Evolutionary conservation across 2,329 filamentous ascomycete genomes (phyloP).

Genomic region (Cladosporium oxysporum): DNA sequence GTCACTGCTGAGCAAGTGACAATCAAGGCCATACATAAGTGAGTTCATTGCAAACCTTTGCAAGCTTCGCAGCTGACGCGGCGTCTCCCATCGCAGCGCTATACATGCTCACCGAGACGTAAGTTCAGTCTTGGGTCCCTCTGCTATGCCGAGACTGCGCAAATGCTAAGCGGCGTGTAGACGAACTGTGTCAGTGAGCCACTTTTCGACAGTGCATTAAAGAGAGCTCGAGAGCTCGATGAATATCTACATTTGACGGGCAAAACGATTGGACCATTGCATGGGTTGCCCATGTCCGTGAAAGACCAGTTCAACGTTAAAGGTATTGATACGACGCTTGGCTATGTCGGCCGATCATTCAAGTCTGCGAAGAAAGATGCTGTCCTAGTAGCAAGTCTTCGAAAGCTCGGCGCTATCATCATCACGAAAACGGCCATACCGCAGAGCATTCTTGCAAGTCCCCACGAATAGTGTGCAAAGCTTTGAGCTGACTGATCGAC

Average conservation of each 20-base stretch:
- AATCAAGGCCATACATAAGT: neutral
- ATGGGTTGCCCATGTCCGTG: slow-evolving; percentile 46
- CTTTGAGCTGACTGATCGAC: slow-evolving; percentile 21
- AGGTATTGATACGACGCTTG: slow-evolving; percentile 53
- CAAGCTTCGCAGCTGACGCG: neutral
- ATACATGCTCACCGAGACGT: neutral
- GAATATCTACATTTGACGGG: slow-evolving; percentile 50
- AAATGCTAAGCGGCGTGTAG: neutral
- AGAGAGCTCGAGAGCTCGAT: slow-evolving; percentile 53
- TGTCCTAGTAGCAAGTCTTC: slow-evolving; percentile 52
- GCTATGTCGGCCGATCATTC: slow-evolving; percentile 54
- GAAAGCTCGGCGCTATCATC: slow-evolving; percentile 53
- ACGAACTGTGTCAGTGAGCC: slow-evolving; percentile 42
- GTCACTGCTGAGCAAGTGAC: neutral
- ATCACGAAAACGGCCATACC: slow-evolving; percentile 56
- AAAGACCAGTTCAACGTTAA: slow-evolving; percentile 61
- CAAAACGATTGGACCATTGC: slow-evolving; percentile 36
- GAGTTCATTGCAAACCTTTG: neutral
- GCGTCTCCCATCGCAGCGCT: neutral
- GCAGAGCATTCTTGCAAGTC: neutral
- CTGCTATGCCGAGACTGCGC: neutral
- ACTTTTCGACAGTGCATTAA: slow-evolving; percentile 57
- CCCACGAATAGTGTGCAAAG: slow-evolving; percentile 33
- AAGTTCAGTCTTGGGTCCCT: neutral
- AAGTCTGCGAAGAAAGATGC: slow-evolving; percentile 53